Conservation (phyloP, 352 stramenopile genomes). For the Globisporangium cylindrosporum region DNA sequence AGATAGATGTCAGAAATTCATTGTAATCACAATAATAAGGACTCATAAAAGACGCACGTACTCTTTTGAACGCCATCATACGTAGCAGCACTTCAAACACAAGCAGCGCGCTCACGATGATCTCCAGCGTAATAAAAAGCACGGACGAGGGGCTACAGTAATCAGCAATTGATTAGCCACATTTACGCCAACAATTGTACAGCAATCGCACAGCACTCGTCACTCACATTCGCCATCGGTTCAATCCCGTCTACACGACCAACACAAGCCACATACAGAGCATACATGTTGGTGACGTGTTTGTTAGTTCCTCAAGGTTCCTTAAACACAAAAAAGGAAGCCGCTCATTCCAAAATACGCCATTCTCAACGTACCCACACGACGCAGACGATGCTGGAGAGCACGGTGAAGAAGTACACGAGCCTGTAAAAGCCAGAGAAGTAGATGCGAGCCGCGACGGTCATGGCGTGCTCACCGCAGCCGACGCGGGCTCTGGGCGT, state of each 20-base stretch:
- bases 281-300: background rate
- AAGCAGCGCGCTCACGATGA: conserved; percentile 66
- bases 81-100: conserved; percentile 78
- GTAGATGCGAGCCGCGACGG: conserved; percentile 76
- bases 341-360: background rate
- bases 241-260: conserved; percentile 50
- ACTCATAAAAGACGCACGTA: conserved; percentile 20
- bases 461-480: conserved; percentile 71
- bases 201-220: background rate
- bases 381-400: conserved; percentile 66
- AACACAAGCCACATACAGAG: conserved; percentile 5
- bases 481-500: conserved; percentile 29
- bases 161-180: background rate
- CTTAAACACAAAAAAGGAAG: background rate
- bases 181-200: background rate
- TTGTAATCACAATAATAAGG: background rate
- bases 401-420: conserved; percentile 81
- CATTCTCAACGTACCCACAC: conserved; percentile 47
- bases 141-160: conserved; percentile 55
- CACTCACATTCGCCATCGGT: conserved; percentile 71
- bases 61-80: conserved; percentile 76
- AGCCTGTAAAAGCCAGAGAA: conserved; percentile 76
- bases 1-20: background rate
- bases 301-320: background rate
- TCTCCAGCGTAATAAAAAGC: conserved; percentile 80